phyloP scores from a whole-genome alignment of 2,329 filamentous ascomycete species.

The Microdochium bolleyi region DNA sequence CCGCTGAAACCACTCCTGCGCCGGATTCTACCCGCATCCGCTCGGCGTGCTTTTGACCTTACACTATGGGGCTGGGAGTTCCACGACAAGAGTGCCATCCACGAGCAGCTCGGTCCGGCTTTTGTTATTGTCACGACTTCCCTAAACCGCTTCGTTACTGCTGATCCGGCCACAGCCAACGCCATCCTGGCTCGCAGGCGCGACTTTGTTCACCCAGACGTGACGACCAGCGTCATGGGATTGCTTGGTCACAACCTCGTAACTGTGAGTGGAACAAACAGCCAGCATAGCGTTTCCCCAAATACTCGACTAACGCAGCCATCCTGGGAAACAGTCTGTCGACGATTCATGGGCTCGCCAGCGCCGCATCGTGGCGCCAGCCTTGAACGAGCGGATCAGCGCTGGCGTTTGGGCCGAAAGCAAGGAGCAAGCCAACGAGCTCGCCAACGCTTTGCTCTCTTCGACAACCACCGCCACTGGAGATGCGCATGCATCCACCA shows the following conservation, averaged over 20 bases:
- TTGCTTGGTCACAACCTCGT: slow-evolving; percentile 25
- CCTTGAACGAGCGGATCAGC: slow-evolving; percentile 26
- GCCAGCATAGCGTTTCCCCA: not conserved
- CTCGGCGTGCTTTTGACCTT: slow-evolving; percentile 15
- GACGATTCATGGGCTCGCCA: slow-evolving; percentile 22
- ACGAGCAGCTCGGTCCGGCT: slow-evolving; percentile 16
- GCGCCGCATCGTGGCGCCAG: slow-evolving; percentile 23
- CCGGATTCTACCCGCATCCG: slow-evolving; percentile 14
- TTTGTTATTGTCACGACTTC: slow-evolving; percentile 22
- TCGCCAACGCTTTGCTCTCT: slow-evolving; percentile 17
- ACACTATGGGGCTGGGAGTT: slow-evolving; percentile 24
- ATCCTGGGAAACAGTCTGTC: slow-evolving; percentile 5
- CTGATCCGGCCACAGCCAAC: slow-evolving; percentile 20
- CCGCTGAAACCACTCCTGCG: slow-evolving; percentile 10
- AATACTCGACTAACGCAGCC: not conserved
- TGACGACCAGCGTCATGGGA: slow-evolving; percentile 18
- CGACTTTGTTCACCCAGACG: slow-evolving; percentile 21
- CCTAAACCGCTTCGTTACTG: slow-evolving; percentile 11
- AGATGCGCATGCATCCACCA: slow-evolving; percentile 16
- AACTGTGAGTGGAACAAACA: slow-evolving; percentile 11
- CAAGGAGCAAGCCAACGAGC: slow-evolving; percentile 17
- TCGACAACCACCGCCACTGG: slow-evolving; percentile 10
- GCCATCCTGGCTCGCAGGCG: slow-evolving; percentile 21
- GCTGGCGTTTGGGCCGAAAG: slow-evolving; percentile 23
- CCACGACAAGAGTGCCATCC: slow-evolving; percentile 12